Evolutionary conservation across 1,284 basidiomycete species (phyloP), one percentile per base, ranked within the genome.

Genomic region (Boletus calvinii): DNA sequence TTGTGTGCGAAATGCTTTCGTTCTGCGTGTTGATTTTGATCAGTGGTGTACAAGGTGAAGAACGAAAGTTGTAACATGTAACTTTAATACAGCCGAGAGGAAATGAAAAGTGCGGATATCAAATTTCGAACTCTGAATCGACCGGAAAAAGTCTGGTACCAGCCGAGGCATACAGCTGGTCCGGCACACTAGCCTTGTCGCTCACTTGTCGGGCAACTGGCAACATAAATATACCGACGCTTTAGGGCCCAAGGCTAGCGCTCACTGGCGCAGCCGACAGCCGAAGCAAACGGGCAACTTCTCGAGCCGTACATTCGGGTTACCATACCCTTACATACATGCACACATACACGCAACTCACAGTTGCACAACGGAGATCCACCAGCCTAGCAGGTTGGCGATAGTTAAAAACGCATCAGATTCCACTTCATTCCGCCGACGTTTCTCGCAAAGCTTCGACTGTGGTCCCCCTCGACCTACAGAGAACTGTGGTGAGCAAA

Each of bases 401-500:
- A 30, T 9, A n/a, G 20, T 53, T 44, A 24, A 12, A n/a, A 20
- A 29, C 22, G 15, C 12, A 34, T 6, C 10, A 48, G 15, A 15
- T 17, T 22, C 3, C 24, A 11, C n/a, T 37, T 38, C 20, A 54
- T 40, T 34, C 1, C 15, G 29, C 30, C 7, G 45, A 22, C 17
- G 45, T 41, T 29, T 43, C 54, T 11, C 43, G 55, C 47, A 62
- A 35, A 10, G 24, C 59, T 38, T 53, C 52, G 1, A 58, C 2
- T 1, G 60, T 63, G 8, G 43, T 56, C 41, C 58, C 58, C 17
- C 8, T 53, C 11, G 11, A 34, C 37, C 63, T 64, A 30, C 10
- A 36, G 20, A 34, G 24, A 24, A 9, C 12, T 40, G 20, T 15
- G 17, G 17, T 61, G 43, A 44, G 51, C 15, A 15, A 41, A 17